These are phyloP conservation scores for Globisporangium splendens DNA, from an alignment of 352 stramenopile genomes.

Conservation along the genomic window DNA sequence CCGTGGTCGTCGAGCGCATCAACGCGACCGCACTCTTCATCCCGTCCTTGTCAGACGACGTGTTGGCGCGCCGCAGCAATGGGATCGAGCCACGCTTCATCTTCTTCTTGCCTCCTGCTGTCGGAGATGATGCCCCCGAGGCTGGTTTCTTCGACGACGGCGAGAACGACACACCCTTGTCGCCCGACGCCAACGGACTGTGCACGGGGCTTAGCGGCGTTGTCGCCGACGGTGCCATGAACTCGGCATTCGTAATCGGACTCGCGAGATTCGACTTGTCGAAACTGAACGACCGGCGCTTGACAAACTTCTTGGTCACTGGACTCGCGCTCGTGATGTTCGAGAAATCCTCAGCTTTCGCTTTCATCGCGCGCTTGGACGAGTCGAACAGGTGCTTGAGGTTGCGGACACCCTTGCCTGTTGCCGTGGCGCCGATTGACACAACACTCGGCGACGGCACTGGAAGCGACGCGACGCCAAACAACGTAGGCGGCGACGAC, in stretches of 20 bases:
- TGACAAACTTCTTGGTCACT: constrained; percentile 23
- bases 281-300: constrained; percentile 39
- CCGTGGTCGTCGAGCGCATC: constrained; percentile 10
- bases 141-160: constrained; percentile 3
- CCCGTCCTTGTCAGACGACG: constrained; percentile 11
- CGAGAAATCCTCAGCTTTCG: constrained; percentile 24
- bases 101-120: background rate
- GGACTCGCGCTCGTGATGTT: constrained; percentile 12
- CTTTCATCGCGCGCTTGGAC: constrained; percentile 17
- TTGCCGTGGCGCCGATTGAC: constrained; percentile 12
- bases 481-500: constrained; percentile 11
- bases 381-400: constrained; percentile 33
- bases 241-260: constrained; percentile 22
- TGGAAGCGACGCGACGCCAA: constrained; percentile 17
- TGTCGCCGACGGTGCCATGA: constrained; percentile 6
- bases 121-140: background rate
- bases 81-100: constrained; percentile 14
- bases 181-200: background rate
- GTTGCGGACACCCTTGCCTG: constrained; percentile 28
- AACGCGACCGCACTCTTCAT: constrained; percentile 12
- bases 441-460: constrained; percentile 12
- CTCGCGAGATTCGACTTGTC: constrained; percentile 32
- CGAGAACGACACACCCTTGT: constrained; percentile 3
- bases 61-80: constrained; percentile 14
- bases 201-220: background rate